Evolutionary conservation across 2,329 filamentous ascomycete genomes (phyloP).

Genomic region (Tolypocladium tropicale): DNA sequence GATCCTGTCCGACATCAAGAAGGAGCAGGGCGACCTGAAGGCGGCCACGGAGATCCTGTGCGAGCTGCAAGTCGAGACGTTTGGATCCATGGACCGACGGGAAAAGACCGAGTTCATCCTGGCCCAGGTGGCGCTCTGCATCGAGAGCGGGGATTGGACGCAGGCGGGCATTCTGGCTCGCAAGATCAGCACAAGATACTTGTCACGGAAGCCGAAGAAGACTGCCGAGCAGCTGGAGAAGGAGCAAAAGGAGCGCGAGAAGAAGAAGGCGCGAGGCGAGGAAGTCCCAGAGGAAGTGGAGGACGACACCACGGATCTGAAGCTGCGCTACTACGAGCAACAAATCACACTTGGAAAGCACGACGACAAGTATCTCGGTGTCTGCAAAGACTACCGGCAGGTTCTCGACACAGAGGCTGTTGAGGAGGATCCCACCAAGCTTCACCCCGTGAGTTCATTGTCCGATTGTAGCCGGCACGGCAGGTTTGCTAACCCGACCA

Average conservation of each 20-base stretch:
- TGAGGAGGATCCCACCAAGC: slow-evolving; percentile 76
- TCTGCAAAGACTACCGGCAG: slow-evolving; percentile 96
- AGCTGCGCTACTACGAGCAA: slow-evolving; percentile 93
- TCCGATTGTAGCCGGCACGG: neutral
- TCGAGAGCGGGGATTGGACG: slow-evolving; percentile 91
- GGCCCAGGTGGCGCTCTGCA: slow-evolving; percentile 87
- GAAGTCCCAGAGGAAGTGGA: slow-evolving; percentile 69
- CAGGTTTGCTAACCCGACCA: neutral
- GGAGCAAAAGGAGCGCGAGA: slow-evolving; percentile 79
- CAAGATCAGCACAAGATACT: slow-evolving; percentile 94
- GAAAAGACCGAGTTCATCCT: slow-evolving; percentile 99
- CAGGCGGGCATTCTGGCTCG: slow-evolving; percentile 88
- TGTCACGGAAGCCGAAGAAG: slow-evolving; percentile 85
- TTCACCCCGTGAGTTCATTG: slow-evolving; percentile 59
- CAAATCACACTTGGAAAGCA: slow-evolving; percentile 94
- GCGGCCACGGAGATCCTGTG: slow-evolving; percentile 88
- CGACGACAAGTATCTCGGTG: slow-evolving; percentile 93
- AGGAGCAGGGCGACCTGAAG: slow-evolving; percentile 83
- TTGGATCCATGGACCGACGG: slow-evolving; percentile 91
- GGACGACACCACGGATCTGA: slow-evolving; percentile 92
- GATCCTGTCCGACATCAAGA: slow-evolving; percentile 96
- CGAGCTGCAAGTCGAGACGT: slow-evolving; percentile 97
- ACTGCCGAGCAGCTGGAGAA: slow-evolving; percentile 81
- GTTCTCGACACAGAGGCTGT: slow-evolving; percentile 94
- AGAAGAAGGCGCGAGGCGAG: slow-evolving; percentile 69